phyloP scores from a whole-genome alignment of 495 filamentous ascomycete genomes.

The Neurospora pannonica region DNA sequence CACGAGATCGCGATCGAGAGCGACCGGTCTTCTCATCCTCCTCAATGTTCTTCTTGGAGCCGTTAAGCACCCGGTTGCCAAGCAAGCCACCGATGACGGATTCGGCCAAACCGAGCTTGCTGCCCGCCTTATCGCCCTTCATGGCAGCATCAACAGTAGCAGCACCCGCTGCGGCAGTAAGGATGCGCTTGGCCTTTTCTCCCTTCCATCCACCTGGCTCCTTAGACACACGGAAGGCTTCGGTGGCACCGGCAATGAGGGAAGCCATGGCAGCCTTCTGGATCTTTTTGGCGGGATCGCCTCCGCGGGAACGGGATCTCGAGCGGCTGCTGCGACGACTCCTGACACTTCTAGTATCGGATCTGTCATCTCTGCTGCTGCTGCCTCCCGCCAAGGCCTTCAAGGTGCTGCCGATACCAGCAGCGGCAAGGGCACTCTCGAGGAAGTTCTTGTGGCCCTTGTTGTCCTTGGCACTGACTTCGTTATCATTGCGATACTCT shows the following conservation, averaged over 20 bases:
- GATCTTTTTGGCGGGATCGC: constrained; percentile 54
- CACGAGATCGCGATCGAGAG: constrained; percentile 43
- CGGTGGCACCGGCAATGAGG: constrained; percentile 72
- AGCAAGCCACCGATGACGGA: constrained; percentile 79
- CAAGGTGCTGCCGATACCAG: constrained; percentile 57
- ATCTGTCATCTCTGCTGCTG: constrained; percentile 40
- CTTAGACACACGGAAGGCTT: constrained; percentile 81
- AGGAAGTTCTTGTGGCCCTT: constrained; percentile 60
- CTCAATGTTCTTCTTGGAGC: constrained; percentile 53
- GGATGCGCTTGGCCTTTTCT: constrained; percentile 74
- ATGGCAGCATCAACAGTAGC: constrained; percentile 73
- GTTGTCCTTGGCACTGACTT: constrained; percentile 36
- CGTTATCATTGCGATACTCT: constrained; percentile 47
- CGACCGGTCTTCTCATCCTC: constrained; percentile 41
- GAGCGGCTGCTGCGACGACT: constrained; percentile 39
- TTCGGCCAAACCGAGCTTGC: constrained; percentile 56
- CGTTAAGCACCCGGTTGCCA: constrained; percentile 71
- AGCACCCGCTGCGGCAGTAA: constrained; percentile 77
- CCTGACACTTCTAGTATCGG: constrained; percentile 40
- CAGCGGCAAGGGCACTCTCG: constrained; percentile 56
- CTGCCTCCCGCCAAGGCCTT: constrained; percentile 38
- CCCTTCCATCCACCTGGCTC: constrained; percentile 77
- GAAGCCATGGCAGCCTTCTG: constrained; percentile 82
- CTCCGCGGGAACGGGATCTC: constrained; percentile 34
- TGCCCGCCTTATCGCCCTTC: constrained; percentile 58